These are phyloP conservation scores for Neoboletus magnificus DNA, from an alignment of 768 basidiomycete genomes.

Conservation along the genomic window DNA sequence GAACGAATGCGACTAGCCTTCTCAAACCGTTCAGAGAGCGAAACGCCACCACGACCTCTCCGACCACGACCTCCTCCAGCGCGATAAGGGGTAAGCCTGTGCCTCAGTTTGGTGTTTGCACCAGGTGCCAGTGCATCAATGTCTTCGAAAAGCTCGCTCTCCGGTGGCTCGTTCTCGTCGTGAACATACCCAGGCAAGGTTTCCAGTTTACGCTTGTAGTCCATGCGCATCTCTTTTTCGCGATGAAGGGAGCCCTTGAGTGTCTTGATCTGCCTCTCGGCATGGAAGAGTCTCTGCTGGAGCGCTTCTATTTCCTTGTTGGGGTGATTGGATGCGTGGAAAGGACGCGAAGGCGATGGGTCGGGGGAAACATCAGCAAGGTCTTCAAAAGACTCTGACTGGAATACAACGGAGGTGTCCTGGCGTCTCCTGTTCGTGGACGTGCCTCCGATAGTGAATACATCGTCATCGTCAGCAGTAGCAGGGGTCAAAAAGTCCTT, in stretches of 20 bases:
- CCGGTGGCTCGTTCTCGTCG: slow-evolving; percentile 37
- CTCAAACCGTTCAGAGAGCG: slow-evolving; percentile 61
- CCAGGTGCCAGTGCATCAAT: slow-evolving; percentile 37
- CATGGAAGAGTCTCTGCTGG: slow-evolving; percentile 78
- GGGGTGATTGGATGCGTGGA: slow-evolving; percentile 71
- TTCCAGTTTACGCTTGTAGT: slow-evolving; percentile 55
- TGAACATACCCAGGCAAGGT: slow-evolving; percentile 36
- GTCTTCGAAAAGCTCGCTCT: slow-evolving; percentile 47
- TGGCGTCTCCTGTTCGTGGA: slow-evolving; percentile 60
- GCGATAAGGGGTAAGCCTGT: slow-evolving; percentile 55
- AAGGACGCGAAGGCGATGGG: slow-evolving; percentile 55
- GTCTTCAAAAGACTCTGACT: slow-evolving; percentile 46
- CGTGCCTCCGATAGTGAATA: slow-evolving; percentile 61
- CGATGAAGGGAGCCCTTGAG: slow-evolving; percentile 75
- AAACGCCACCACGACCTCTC: slow-evolving; percentile 50
- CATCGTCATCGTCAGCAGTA: slow-evolving; percentile 54
- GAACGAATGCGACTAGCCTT: slow-evolving; percentile 53
- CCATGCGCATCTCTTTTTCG: slow-evolving; percentile 80
- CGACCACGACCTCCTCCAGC: slow-evolving; percentile 42
- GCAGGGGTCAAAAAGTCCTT: slow-evolving; percentile 58
- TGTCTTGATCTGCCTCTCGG: slow-evolving; percentile 81
- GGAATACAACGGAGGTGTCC: slow-evolving; percentile 48
- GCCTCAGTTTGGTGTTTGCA: slow-evolving; percentile 34
- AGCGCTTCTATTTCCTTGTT: slow-evolving; percentile 79
- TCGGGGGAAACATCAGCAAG: slow-evolving; percentile 56